Evolutionary conservation across 257 asterid species (phyloP), one percentile per base, ranked within the genome.

Genomic region (Buddleja alternifolia): DNA sequence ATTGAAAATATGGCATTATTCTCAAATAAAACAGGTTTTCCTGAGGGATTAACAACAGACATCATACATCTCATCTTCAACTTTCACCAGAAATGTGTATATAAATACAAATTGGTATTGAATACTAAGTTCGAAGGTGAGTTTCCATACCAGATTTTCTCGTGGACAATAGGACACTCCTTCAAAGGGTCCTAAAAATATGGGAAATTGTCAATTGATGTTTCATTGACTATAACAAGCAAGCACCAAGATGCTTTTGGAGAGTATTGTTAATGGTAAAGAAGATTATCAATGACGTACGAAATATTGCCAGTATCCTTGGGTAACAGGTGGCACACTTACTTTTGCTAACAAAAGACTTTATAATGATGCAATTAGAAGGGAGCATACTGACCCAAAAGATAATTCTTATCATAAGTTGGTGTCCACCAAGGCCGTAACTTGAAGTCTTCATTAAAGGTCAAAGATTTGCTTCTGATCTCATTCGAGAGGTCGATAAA

Each of bases 401-500:
- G 97, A 86, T 89, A 89, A 80, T 91, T 89, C 75, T 81, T 85
- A 72, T 89, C 92, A 65, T 56, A 72, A 37, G 96, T 89, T 58
- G 99, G 99, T 0, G 99, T 91, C 99, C 99, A 94, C 98, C 99
- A 91, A 71, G 99, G 99, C 15, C 98, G 88, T 72, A 86, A 81
- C 70, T 83, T 82, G 81, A 86, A 64, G 77, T 94, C 98, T 65
- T 89, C 97, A 70, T 91, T 94, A 81, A 87, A 91, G 71, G 95
- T 82, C 84, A 86, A 76, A 54, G 95, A 77, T 77, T 89, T 91
- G 76, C 73, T 79, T 71, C 79, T 58, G 56, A 87, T 88, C 81
- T 89, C 92, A 80, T 85, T 83, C 74, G 97, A 87, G 77, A 91
- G 92, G 78, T 81, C 96, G 52, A 82, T 74, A 60, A 86, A 81